A percentile compares a stretch with the other conserved stretches of the same genome.
phyloP scores from a whole-genome alignment of 2,329 filamentous ascomycete species.

The Thielaviopsis punctulata region DNA sequence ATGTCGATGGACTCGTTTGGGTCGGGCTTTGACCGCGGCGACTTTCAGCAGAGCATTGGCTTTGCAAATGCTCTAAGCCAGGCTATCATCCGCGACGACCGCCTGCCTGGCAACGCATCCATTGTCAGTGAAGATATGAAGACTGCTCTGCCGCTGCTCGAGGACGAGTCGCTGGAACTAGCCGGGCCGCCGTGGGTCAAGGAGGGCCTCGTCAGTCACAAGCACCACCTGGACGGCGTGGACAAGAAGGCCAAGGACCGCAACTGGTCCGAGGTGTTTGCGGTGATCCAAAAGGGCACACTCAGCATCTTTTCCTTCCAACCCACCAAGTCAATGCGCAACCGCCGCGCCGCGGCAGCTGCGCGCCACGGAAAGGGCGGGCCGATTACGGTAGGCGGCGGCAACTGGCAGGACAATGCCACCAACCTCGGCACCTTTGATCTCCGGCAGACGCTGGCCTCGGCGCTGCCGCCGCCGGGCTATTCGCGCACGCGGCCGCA shows the following conservation, averaged over 20 bases:
- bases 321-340: slow-evolving; percentile 55
- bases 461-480: slow-evolving; percentile 71
- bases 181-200: slow-evolving; percentile 96
- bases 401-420: slow-evolving; percentile 96
- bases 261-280: slow-evolving; percentile 90
- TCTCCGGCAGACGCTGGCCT: slow-evolving; percentile 81
- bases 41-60: slow-evolving; percentile 91
- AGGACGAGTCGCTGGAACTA: slow-evolving; percentile 84
- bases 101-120: slow-evolving; percentile 34
- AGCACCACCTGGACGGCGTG: slow-evolving; percentile 80
- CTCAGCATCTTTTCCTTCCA: slow-evolving; percentile 90
- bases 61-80: slow-evolving; percentile 95
- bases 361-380: slow-evolving; percentile 28
- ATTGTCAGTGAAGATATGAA: slow-evolving; percentile 43
- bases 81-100: slow-evolving; percentile 81
- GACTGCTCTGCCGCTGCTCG: slow-evolving; percentile 49
- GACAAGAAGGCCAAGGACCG: slow-evolving; percentile 89
- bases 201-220: slow-evolving; percentile 88
- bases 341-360: slow-evolving; percentile 34
- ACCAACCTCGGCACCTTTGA: slow-evolving; percentile 76
- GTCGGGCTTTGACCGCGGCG: slow-evolving; percentile 54
- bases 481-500: slow-evolving; percentile 82
- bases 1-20: slow-evolving; percentile 86
- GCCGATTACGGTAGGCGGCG: slow-evolving; percentile 65
- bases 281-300: slow-evolving; percentile 86